Conservation (phyloP, 495 filamentous ascomycete species). For the Letharia columbiana region DNA sequence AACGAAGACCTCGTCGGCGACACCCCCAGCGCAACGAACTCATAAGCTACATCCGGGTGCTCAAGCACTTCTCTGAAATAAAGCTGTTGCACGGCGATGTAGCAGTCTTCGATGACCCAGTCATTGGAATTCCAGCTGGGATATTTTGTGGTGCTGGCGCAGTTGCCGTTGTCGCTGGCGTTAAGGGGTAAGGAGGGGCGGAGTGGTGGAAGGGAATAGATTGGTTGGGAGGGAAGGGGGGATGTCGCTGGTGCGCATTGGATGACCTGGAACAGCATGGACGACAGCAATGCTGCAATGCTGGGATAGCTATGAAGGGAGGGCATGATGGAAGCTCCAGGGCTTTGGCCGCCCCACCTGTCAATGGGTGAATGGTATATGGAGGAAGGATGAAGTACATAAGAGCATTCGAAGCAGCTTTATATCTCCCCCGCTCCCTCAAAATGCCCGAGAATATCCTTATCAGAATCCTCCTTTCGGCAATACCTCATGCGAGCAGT, state of each 20-base stretch:
- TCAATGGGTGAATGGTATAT: not conserved
- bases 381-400: too few relatives aligned
- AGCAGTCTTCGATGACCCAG: conserved; percentile 14
- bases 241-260: not conserved
- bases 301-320: not conserved
- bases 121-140: not conserved
- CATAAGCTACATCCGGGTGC: not conserved
- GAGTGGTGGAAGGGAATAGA: not conserved
- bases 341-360: not conserved
- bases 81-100: not conserved
- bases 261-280: not conserved
- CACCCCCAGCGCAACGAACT: not conserved
- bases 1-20: not conserved
- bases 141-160: not conserved
- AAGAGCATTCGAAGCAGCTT: not conserved
- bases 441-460: not conserved
- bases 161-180: conserved; percentile 9
- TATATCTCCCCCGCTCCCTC: not conserved
- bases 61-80: conserved; percentile 1
- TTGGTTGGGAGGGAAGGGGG: not conserved
- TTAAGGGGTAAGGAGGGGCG: not conserved
- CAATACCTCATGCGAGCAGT: conserved; percentile 1
- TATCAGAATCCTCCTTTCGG: not conserved
- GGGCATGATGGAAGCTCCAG: not conserved
- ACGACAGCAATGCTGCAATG: not conserved